Conservation (phyloP, 768 basidiomycete species). For the Termitomyces heimii region DNA sequence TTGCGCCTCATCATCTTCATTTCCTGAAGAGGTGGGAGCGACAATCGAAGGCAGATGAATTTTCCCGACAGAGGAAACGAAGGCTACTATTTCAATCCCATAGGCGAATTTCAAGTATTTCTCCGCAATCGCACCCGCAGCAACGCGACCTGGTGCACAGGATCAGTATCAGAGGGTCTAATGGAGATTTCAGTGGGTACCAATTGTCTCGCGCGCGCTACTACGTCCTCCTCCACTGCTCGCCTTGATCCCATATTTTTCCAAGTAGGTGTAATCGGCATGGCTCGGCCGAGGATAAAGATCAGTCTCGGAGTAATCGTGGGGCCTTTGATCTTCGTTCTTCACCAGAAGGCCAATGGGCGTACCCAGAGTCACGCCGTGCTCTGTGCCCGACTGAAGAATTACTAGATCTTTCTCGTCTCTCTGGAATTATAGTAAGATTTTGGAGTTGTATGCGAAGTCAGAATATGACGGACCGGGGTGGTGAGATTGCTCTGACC, state of each 20-base stretch:
- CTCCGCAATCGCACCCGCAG: slow-evolving; percentile 97
- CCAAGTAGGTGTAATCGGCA: slow-evolving; percentile 96
- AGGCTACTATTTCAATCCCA: slow-evolving; percentile 94
- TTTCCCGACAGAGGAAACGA: slow-evolving; percentile 95
- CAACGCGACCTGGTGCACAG: slow-evolving; percentile 70
- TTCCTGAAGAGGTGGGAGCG: slow-evolving; percentile 32
- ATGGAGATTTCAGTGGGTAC: slow-evolving; percentile 31
- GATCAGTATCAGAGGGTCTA: background rate
- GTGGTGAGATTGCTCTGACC: slow-evolving; percentile 97
- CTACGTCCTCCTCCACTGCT: slow-evolving; percentile 94
- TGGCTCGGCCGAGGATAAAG: slow-evolving; percentile 96
- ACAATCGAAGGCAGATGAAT: slow-evolving; percentile 64
- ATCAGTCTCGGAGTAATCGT: slow-evolving; percentile 98
- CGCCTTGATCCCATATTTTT: slow-evolving; percentile 97
- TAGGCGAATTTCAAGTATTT: slow-evolving; percentile 84
- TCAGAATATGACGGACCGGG: slow-evolving; percentile 53
- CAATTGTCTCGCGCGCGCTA: slow-evolving; percentile 95
- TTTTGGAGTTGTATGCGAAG: background rate
- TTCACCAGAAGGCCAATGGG: slow-evolving; percentile 95
- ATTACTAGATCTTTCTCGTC: slow-evolving; percentile 95
- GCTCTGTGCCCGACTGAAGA: slow-evolving; percentile 90
- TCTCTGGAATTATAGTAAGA: slow-evolving; percentile 41
- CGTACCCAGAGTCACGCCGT: slow-evolving; percentile 93
- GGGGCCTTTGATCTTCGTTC: slow-evolving; percentile 97
- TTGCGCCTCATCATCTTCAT: slow-evolving; percentile 51